Base-by-base conservation (phyloP, 1,139 yeast species). In the Entelexis sorbosivorans region DNA sequence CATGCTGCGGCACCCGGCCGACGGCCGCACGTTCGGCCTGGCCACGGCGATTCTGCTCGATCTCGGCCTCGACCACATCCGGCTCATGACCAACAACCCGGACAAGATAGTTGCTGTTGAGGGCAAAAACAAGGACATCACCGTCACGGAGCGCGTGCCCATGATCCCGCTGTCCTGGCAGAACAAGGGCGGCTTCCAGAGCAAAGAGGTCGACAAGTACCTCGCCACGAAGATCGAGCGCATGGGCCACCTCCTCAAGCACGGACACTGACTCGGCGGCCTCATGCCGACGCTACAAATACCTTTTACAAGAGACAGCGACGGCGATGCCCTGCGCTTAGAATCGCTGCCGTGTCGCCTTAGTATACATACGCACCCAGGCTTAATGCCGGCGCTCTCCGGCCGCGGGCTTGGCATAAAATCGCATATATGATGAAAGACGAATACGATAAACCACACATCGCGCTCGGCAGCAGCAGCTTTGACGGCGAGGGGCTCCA, bases 121-220 rank as follows among this genome's bases (percentile, higher is more conserved):
- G 68, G 95, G 95, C 36, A 79, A 77, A 59, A 76, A 85, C 61
- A 71, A 81, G 52, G 74, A 77, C 54, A 79, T 87, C 39, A 74
- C 73, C 58, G 96, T 87, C 38, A 75, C 77, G 36, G 91, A 88
- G 66, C 76, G 98, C 58, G 89, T 89, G 3, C 95, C 98, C 31
- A 93, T 93, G 99, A 77, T 91, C 4, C 98, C 98, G 13, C 73
- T 89, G 53, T 89, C 95, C 10, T 93, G 98, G 98, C 76, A 71
- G 61, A 73, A 73, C 52, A 71, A 73, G 51, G 70, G 71, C 14
- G 97, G 97, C 4, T 83, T 91, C 56, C 75, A 81, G 58, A 79
- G 91, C 36, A 76, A 75, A 58, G 99, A 93, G 66, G 84, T 91
- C 29, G 95, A 91, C 61, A 94, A 95, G 3, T 93, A 93, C 63